phyloP scores from a whole-genome alignment of 192 early-diverging fungal genomes.

The Umbelopsis vinacea region DNA sequence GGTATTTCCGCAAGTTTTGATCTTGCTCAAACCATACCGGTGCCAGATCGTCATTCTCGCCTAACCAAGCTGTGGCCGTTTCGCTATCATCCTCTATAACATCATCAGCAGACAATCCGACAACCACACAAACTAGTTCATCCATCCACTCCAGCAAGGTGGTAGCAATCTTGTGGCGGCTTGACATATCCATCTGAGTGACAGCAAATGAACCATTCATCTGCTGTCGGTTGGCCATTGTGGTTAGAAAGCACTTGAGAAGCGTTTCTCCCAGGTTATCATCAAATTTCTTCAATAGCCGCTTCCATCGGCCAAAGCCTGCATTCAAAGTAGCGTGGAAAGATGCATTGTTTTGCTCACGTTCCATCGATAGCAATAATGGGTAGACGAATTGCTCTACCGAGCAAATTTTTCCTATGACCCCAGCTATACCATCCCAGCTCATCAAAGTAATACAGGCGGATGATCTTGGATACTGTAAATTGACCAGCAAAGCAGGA shows the following conservation, averaged over 20 bases:
- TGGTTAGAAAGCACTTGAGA: conserved; percentile 9
- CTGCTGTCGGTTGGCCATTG: neutral
- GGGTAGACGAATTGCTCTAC: conserved; percentile 28
- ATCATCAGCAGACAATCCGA: conserved; percentile 38
- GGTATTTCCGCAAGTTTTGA: conserved; percentile 35
- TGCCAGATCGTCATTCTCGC: conserved; percentile 12
- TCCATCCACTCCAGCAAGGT: conserved; percentile 36
- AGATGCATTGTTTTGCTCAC: neutral
- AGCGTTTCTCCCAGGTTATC: conserved; percentile 9
- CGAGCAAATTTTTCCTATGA: conserved; percentile 25
- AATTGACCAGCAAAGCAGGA: neutral
- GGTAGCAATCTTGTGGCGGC: neutral
- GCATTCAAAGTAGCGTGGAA: neutral
- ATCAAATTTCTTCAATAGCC: conserved; percentile 27
- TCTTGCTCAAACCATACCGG: conserved; percentile 43
- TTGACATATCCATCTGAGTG: neutral
- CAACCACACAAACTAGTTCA: conserved; percentile 30
- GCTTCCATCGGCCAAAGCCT: conserved; percentile 24
- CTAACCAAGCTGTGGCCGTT: conserved; percentile 1
- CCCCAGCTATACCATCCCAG: conserved; percentile 33
- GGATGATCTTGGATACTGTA: neutral
- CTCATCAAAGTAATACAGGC: conserved; percentile 21
- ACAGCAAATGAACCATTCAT: conserved; percentile 14
- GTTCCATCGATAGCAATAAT: conserved; percentile 22
- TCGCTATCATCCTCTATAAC: conserved; percentile 5